These are phyloP conservation scores for Paxillus rubicundulus DNA, from an alignment of 768 basidiomycete species.

Conservation along the genomic window DNA sequence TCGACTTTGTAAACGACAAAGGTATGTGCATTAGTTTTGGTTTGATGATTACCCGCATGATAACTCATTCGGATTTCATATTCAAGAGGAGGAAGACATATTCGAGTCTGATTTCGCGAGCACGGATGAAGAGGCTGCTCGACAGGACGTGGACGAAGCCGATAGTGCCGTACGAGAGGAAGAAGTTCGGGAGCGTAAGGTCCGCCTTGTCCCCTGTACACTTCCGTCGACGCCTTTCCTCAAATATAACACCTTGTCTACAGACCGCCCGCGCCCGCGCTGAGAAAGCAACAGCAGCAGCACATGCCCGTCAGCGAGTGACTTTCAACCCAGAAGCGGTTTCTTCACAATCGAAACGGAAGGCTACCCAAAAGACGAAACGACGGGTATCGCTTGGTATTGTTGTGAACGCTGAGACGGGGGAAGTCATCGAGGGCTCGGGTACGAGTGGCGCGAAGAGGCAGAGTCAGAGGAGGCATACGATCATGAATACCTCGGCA, in stretches of 20 bases:
- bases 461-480: constrained; percentile 66
- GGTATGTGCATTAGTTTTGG: constrained; percentile 37
- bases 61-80: neutral
- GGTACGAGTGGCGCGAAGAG: constrained; percentile 31
- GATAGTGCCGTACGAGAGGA: constrained; percentile 62
- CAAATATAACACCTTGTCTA: neutral
- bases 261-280: constrained; percentile 56
- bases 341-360: constrained; percentile 28
- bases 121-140: constrained; percentile 66
- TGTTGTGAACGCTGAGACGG: constrained; percentile 58
- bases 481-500: constrained; percentile 67
- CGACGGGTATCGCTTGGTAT: constrained; percentile 55
- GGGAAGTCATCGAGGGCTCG: constrained; percentile 46
- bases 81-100: constrained; percentile 72
- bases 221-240: no score
- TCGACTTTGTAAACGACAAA: constrained; percentile 65
- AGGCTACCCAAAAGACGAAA: constrained; percentile 28
- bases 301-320: constrained; percentile 62
- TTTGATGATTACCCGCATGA: neutral
- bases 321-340: constrained; percentile 62
- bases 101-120: constrained; percentile 85
- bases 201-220: neutral
- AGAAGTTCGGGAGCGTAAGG: constrained; percentile 45
- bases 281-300: constrained; percentile 63
- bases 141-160: constrained; percentile 51